Evolutionary conservation across 208 protist species (phyloP).

Genomic region (Trypanosomatidae sp.): DNA sequence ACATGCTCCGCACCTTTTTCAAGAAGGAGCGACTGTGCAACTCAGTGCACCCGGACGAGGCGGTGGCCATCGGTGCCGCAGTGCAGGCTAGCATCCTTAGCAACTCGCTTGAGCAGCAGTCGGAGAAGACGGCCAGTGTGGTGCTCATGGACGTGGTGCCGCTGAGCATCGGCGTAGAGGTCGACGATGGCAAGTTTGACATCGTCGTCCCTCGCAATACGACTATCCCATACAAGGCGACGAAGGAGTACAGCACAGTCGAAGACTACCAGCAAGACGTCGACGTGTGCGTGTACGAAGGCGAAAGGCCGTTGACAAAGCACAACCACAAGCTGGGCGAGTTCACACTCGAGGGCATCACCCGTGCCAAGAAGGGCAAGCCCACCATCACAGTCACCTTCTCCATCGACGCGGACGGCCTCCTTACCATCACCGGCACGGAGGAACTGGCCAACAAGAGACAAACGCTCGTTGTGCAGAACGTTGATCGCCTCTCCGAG

Average conservation of each 20-base stretch:
- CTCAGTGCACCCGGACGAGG: constrained; percentile 96
- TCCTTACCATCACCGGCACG: constrained; percentile 96
- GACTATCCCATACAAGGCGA: constrained; percentile 80
- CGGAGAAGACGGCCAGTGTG: constrained; percentile 87
- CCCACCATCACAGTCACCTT: constrained; percentile 98
- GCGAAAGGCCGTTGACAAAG: constrained; percentile 97
- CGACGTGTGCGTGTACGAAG: constrained; percentile 99
- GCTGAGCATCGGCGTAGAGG: constrained; percentile 97
- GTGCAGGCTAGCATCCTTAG: constrained; percentile 97
- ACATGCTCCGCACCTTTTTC: constrained; percentile 70
- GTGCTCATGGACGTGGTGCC: constrained; percentile 96
- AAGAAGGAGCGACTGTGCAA: constrained; percentile 91
- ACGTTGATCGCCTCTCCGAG: constrained; percentile 63
- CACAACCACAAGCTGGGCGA: constrained; percentile 99
- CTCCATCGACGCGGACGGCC: constrained; percentile 97
- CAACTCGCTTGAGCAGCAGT: constrained; percentile 70
- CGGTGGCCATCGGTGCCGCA: constrained; percentile 99
- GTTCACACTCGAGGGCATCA: constrained; percentile 94
- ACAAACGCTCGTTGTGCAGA: constrained; percentile 95
- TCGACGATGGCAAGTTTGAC: constrained; percentile 95
- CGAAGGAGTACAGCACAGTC: constrained; percentile 97
- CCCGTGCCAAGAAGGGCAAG: constrained; percentile 95
- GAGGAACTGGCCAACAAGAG: constrained; percentile 93
- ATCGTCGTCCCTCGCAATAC: constrained; percentile 88
- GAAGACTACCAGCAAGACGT: constrained; percentile 98